Evolutionary conservation across 768 basidiomycete species (phyloP).

Genomic region (Leccinum fibrillosum): DNA sequence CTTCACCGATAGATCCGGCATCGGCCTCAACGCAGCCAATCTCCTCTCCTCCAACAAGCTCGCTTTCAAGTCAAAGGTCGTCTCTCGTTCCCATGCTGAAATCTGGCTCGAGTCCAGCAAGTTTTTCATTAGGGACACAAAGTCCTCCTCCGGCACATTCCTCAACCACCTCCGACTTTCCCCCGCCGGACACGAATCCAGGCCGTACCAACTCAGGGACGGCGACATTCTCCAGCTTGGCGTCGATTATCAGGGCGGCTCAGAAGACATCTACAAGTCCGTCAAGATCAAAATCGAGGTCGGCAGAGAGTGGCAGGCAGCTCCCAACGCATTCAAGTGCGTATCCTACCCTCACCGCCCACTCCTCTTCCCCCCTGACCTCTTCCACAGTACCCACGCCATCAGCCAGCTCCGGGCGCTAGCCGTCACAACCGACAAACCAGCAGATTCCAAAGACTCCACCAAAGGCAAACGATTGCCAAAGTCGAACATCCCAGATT

Average conservation of each 20-base stretch:
- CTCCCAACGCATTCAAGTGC: conserved; percentile 85
- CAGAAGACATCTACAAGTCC: conserved; percentile 95
- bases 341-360: background rate
- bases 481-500: conserved; percentile 64
- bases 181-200: conserved; percentile 76
- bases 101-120: conserved; percentile 75
- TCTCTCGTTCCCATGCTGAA: conserved; percentile 92
- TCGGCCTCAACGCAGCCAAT: conserved; percentile 62
- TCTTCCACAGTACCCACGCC: conserved; percentile 52
- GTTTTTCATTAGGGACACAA: conserved; percentile 90
- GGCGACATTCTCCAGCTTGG: conserved; percentile 94
- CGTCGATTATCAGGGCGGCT: conserved; percentile 96
- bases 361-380: background rate
- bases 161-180: conserved; percentile 92
- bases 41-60: conserved; percentile 77
- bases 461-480: conserved; percentile 29
- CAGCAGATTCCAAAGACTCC: conserved; percentile 7
- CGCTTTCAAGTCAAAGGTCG: conserved; percentile 94
- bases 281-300: conserved; percentile 95
- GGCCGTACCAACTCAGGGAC: conserved; percentile 78
- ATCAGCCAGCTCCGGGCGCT: conserved; percentile 81
- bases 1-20: conserved; percentile 84
- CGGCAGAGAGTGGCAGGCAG: conserved; percentile 86
- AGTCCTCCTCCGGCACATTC: conserved; percentile 89
- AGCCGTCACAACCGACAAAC: conserved; percentile 38